Evolutionary conservation across 768 basidiomycete species (phyloP).

Genomic region (Macrocybe gigantea): DNA sequence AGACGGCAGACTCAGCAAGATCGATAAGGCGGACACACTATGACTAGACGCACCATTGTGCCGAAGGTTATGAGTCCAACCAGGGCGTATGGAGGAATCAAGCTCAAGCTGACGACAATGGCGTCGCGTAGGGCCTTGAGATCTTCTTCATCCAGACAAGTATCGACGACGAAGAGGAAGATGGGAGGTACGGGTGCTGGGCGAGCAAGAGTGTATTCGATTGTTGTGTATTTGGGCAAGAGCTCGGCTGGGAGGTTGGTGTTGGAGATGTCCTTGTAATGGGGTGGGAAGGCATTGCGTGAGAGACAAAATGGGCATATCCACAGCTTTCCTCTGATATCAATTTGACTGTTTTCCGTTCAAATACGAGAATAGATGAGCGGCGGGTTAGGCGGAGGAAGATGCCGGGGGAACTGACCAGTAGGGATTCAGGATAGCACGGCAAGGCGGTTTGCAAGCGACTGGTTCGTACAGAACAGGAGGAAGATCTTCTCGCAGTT

Average conservation of each 20-base stretch:
- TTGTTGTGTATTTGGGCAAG: conserved; percentile 96
- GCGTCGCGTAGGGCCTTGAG: conserved; percentile 93
- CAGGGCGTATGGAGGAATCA: conserved; percentile 90
- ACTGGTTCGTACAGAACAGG: conserved; percentile 98
- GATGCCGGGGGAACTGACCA: conserved; percentile 50
- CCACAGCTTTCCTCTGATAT: conserved; percentile 98
- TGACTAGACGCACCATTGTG: conserved; percentile 71
- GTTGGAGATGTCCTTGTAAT: conserved; percentile 98
- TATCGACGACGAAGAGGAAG: conserved; percentile 97
- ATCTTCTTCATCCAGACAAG: conserved; percentile 93
- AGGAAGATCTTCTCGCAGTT: conserved; percentile 88
- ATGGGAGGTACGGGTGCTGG: conserved; percentile 90
- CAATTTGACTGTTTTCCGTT: conserved; percentile 74
- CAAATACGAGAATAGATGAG: conserved; percentile 4
- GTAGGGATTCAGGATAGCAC: conserved; percentile 96
- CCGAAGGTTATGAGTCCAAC: conserved; percentile 96
- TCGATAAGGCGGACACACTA: background rate
- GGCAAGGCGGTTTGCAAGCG: conserved; percentile 96
- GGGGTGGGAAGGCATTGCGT: conserved; percentile 94
- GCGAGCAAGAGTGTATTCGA: conserved; percentile 96
- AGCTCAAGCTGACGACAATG: conserved; percentile 87
- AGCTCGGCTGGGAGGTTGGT: conserved; percentile 96
- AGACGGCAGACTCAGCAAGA: background rate
- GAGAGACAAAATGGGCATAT: conserved; percentile 98
- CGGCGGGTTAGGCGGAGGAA: background rate